phyloP scores from a whole-genome alignment of 2,329 filamentous ascomycete species.

The Rutstroemia sp. region DNA sequence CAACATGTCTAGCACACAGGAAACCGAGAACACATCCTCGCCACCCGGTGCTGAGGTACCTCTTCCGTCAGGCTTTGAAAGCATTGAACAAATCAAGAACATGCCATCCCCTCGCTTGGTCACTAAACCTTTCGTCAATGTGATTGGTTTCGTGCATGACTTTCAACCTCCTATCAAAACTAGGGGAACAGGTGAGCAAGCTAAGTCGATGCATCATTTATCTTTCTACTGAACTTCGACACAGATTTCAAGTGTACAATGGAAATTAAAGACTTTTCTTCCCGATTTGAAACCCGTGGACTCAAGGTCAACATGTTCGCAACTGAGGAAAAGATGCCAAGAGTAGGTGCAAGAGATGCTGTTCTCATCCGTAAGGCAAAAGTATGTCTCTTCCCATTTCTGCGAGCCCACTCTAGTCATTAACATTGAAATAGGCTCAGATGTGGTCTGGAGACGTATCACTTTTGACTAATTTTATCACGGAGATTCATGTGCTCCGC shows the following conservation, averaged over 20 bases:
- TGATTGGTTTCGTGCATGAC: constrained; percentile 68
- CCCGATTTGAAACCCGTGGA: constrained; percentile 34
- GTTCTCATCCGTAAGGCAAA: constrained; percentile 53
- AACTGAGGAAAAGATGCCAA: constrained; percentile 41
- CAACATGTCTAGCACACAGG: not conserved
- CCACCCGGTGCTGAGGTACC: not conserved
- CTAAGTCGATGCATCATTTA: not conserved
- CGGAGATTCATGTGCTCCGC: constrained; percentile 40
- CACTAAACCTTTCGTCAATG: constrained; percentile 36
- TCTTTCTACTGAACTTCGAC: not conserved
- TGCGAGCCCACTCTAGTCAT: not conserved
- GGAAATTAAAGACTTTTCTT: constrained; percentile 51
- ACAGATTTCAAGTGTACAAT: constrained; percentile 55
- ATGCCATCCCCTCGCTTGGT: not conserved
- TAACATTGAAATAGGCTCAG: constrained; percentile 35
- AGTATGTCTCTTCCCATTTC: constrained; percentile 21
- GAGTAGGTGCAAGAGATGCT: constrained; percentile 50
- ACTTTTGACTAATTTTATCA: constrained; percentile 37
- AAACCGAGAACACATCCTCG: not conserved
- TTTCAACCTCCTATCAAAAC: constrained; percentile 46
- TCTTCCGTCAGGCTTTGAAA: constrained; percentile 32
- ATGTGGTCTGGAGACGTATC: constrained; percentile 30
- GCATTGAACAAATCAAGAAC: constrained; percentile 34
- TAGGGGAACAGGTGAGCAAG: constrained; percentile 40
- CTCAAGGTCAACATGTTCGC: constrained; percentile 54